Conservation (phyloP, 805 yeast species). For the Kluyveromyces starmeri region DNA sequence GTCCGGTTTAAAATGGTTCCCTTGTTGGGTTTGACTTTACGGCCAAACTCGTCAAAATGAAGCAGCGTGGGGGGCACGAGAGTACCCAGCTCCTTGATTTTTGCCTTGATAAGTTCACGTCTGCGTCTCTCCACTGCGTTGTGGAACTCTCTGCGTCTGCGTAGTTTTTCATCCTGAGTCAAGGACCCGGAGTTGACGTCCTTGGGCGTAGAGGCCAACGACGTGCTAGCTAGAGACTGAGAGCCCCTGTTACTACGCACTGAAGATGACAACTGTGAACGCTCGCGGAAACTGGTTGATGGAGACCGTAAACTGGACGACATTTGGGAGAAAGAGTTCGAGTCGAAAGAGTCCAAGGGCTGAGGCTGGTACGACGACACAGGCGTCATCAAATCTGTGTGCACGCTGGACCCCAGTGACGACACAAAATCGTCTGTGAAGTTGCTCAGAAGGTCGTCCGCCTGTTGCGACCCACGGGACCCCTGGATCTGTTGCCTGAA, state of each 20-base stretch:
- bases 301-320: constrained; percentile 24
- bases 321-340: constrained; percentile 10
- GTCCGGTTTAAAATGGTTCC: constrained; percentile 67
- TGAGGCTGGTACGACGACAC: constrained; percentile 24
- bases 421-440: constrained; percentile 24
- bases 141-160: constrained; percentile 79
- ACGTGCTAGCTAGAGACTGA: constrained; percentile 19
- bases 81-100: constrained; percentile 73
- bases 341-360: constrained; percentile 12
- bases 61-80: constrained; percentile 72
- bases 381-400: constrained; percentile 20
- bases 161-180: constrained; percentile 53
- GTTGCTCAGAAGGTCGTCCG: constrained; percentile 16
- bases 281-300: constrained; percentile 28
- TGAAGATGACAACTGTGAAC: constrained; percentile 23
- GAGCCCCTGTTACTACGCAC: constrained; percentile 17
- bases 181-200: constrained; percentile 16
- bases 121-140: constrained; percentile 91
- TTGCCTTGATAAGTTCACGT: constrained; percentile 82
- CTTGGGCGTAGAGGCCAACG: constrained; percentile 32
- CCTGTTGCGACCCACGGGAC: background rate
- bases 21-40: constrained; percentile 75
- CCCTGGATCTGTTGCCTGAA: constrained; percentile 1
- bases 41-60: constrained; percentile 37
- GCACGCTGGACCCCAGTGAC: constrained; percentile 24